phyloP scores from a whole-genome alignment of 2,329 filamentous ascomycete genomes.

The Elsinoe perseae region DNA sequence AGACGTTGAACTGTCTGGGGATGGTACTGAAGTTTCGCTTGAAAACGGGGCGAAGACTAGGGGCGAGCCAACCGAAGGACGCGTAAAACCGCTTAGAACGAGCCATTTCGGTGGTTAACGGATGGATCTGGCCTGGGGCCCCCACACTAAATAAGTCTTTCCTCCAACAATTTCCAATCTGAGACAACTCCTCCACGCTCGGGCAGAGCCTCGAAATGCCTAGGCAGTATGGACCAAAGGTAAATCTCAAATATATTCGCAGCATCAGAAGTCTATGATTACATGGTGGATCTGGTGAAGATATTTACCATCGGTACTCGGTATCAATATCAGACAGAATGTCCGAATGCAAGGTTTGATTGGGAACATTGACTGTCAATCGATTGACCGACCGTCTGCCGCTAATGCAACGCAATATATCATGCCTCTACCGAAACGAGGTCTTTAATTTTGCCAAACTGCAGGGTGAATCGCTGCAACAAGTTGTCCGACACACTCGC shows the following conservation, averaged over 20 bases:
- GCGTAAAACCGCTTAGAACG: background rate
- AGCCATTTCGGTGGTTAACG: background rate
- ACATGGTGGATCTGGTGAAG: background rate
- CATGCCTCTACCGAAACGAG: background rate
- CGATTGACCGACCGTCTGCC: background rate
- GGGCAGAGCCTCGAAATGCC: background rate
- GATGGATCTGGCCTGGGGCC: background rate
- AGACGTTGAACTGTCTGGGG: slow-evolving; percentile 11
- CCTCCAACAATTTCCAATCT: background rate
- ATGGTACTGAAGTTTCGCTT: background rate
- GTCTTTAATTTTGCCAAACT: slow-evolving; percentile 15
- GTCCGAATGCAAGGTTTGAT: background rate
- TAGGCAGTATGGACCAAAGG: background rate
- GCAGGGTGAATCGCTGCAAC: slow-evolving; percentile 22
- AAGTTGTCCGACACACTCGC: slow-evolving; percentile 34
- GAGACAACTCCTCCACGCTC: slow-evolving; percentile 12
- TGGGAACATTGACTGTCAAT: background rate
- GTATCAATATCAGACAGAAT: background rate
- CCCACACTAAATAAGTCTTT: background rate
- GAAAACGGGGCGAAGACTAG: background rate
- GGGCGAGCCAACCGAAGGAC: background rate
- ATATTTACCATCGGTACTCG: background rate
- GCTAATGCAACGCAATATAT: slow-evolving; percentile 8
- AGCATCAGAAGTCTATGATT: background rate
- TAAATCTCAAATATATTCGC: slow-evolving; percentile 3